Conservation (phyloP, 1,284 basidiomycete genomes). For the Cryptococcus neoformans region DNA sequence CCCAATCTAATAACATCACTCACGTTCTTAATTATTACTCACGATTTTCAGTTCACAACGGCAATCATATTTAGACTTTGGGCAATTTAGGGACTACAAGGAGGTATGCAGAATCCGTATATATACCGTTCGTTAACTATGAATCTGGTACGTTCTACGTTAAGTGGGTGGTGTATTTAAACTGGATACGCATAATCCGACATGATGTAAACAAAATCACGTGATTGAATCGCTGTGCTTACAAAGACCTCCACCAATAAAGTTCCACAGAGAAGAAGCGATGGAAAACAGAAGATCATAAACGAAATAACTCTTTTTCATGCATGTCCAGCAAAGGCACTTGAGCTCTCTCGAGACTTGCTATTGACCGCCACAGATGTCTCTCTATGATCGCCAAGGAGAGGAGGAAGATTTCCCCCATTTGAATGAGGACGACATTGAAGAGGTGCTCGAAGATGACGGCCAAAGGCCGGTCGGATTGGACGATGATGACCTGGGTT, state of each 20-base stretch:
- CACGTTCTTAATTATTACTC: too few species aligned
- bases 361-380: not conserved
- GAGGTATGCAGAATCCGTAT: too few species aligned
- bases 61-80: too few species aligned
- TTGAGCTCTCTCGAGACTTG: not conserved
- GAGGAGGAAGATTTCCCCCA: not conserved
- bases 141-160: too few species aligned
- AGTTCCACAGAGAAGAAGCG: not conserved
- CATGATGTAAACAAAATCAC: too few species aligned
- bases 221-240: not conserved
- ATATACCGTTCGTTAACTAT: too few species aligned
- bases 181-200: too few species aligned
- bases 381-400: conserved; percentile 1
- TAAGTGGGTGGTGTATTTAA: too few species aligned
- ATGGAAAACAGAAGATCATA: not conserved
- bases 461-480: conserved; percentile 23
- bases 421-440: not conserved
- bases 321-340: not conserved
- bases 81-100: too few species aligned
- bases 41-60: too few species aligned
- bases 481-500: not conserved
- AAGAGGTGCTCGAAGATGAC: conserved; percentile 1
- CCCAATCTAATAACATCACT: too few species aligned
- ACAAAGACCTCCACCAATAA: not conserved
- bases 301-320: not conserved